Evolutionary conservation across 1,284 basidiomycete genomes (phyloP).

Genomic region (Ganoderma resinaceum): DNA sequence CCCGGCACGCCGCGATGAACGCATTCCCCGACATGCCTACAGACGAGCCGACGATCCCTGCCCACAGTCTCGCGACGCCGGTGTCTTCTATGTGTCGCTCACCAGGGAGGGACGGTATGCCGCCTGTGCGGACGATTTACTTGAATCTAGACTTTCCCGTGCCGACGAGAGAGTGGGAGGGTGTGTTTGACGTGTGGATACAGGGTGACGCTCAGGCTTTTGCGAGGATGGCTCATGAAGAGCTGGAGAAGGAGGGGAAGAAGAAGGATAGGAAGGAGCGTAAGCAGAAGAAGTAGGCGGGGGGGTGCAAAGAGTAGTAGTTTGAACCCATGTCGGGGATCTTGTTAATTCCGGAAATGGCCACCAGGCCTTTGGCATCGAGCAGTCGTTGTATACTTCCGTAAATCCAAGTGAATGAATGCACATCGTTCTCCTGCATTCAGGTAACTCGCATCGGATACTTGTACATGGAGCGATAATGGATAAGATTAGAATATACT

Average conservation of each 20-base stretch:
- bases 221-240: conserved; percentile 62
- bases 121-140: conserved; percentile 77
- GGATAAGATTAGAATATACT: too few relatives aligned
- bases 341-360: too few relatives aligned
- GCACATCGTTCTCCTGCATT: too few relatives aligned
- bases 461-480: too few relatives aligned
- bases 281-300: conserved; percentile 28
- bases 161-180: conserved; percentile 88
- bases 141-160: conserved; percentile 92
- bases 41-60: conserved; percentile 29
- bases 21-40: too few relatives aligned
- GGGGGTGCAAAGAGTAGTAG: too few relatives aligned
- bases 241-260: conserved; percentile 52
- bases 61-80: conserved; percentile 44
- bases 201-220: conserved; percentile 90
- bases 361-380: too few relatives aligned
- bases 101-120: conserved; percentile 52
- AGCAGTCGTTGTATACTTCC: too few relatives aligned
- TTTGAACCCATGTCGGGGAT: too few relatives aligned
- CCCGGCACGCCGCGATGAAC: conserved; percentile 47
- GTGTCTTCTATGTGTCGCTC: conserved; percentile 50
- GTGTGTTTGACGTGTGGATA: conserved; percentile 91
- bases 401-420: too few relatives aligned
- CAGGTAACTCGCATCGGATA: too few relatives aligned
- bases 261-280: conserved; percentile 22